A percentile compares a stretch with the other conserved stretches of the same genome.
Evolutionary conservation across 2,329 filamentous ascomycete genomes (phyloP).

Genomic region (Ophiognomonia clavigignenti-juglandacearum): DNA sequence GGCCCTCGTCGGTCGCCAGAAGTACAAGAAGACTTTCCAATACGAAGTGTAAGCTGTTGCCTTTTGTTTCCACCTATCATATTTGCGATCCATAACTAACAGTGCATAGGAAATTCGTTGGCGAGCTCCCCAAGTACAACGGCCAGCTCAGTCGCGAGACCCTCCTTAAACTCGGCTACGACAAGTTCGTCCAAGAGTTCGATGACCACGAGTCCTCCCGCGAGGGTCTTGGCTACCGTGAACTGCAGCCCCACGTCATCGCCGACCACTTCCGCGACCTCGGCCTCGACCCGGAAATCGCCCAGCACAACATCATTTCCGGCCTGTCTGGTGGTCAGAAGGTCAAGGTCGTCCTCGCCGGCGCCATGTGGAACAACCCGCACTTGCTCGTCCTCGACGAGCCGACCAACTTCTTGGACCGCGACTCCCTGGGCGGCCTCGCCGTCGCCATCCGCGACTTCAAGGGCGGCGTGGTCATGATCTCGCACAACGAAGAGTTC

Average conservation of each 20-base stretch:
- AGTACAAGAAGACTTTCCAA: conserved; percentile 99
- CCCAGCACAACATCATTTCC: conserved; percentile 97
- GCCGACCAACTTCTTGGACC: conserved; percentile 98
- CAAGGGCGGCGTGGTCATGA: conserved; percentile 98
- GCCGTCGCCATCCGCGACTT: conserved; percentile 98
- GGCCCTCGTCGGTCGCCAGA: conserved; percentile 88
- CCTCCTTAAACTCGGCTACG: conserved; percentile 76
- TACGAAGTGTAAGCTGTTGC: conserved; percentile 74
- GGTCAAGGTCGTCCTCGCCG: conserved; percentile 96
- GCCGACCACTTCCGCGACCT: conserved; percentile 98
- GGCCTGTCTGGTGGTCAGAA: conserved; percentile 96
- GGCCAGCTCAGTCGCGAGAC: conserved; percentile 90
- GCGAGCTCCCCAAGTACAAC: conserved; percentile 88
- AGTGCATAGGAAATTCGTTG: conserved; percentile 72
- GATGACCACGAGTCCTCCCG: conserved; percentile 98
- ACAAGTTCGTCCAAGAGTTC: conserved; percentile 94
- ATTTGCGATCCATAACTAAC: conserved; percentile 15
- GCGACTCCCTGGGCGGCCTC: conserved; percentile 91
- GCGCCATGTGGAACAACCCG: conserved; percentile 98
- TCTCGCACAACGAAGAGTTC: conserved; percentile 99
- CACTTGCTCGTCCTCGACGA: conserved; percentile 97
- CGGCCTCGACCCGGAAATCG: conserved; percentile 93
- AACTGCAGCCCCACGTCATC: conserved; percentile 88
- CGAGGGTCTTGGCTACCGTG: conserved; percentile 93
- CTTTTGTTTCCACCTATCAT: neutral